Conservation (phyloP, 108 stramenopile species). For the Cyclotella baltica region DNA sequence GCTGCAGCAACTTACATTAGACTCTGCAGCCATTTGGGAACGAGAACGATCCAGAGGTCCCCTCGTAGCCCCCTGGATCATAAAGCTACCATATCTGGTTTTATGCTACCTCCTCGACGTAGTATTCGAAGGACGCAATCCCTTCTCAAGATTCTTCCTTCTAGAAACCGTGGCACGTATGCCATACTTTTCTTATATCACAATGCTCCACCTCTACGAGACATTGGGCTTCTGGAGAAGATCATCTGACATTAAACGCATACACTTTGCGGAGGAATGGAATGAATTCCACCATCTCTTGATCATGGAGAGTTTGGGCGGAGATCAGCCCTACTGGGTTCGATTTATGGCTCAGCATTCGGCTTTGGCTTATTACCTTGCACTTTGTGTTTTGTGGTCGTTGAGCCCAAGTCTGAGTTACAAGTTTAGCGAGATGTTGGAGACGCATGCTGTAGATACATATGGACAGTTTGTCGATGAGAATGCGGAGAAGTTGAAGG, state of each 20-base stretch:
- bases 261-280: constrained; percentile 93
- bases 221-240: constrained; percentile 88
- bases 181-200: constrained; percentile 92
- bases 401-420: constrained; percentile 71
- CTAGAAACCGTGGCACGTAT: constrained; percentile 92
- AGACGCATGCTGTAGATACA: constrained; percentile 85
- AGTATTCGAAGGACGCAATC: constrained; percentile 62
- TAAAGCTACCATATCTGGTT: constrained; percentile 66
- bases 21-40: constrained; percentile 66
- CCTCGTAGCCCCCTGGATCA: constrained; percentile 59
- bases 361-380: constrained; percentile 87
- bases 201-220: constrained; percentile 93
- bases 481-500: constrained; percentile 65
- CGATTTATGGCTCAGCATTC: constrained; percentile 87
- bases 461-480: constrained; percentile 77
- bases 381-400: constrained; percentile 62
- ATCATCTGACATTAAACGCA: constrained; percentile 71
- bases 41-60: constrained; percentile 55
- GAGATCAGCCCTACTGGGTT: constrained; percentile 71
- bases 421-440: constrained; percentile 78
- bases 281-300: constrained; percentile 88
- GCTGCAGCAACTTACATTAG: constrained; percentile 56
- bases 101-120: constrained; percentile 69
- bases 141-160: constrained; percentile 76
- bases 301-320: constrained; percentile 93